Conservation (phyloP, 345 rosid species). For the Salix dunnii region DNA sequence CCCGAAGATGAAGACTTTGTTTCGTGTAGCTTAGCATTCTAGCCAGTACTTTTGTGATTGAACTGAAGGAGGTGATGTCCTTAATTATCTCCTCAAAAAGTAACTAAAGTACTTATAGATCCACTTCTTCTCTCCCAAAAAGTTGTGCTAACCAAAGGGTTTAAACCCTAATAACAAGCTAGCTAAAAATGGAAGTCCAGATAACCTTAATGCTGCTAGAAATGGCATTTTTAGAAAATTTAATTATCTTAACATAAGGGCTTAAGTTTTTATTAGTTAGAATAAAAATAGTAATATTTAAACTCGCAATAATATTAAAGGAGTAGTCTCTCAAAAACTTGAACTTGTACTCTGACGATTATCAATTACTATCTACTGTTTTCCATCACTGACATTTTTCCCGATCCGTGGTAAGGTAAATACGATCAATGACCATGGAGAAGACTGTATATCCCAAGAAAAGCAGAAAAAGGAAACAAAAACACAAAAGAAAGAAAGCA, state of each 20-base stretch:
- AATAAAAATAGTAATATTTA: too few relatives aligned
- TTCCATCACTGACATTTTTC: background rate
- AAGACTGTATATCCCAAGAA: background rate
- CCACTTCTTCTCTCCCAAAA: background rate
- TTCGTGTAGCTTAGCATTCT: background rate
- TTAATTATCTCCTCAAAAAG: background rate
- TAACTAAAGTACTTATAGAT: background rate
- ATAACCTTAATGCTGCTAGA: background rate
- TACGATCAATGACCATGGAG: background rate
- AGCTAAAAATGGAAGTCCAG: background rate
- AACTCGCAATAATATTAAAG: too few relatives aligned
- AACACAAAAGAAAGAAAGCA: background rate
- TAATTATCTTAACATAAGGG: too few relatives aligned
- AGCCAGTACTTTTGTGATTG: too few relatives aligned
- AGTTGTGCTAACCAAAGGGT: background rate
- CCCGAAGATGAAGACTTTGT: too few relatives aligned
- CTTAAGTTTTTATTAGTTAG: too few relatives aligned
- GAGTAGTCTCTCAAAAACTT: too few relatives aligned
- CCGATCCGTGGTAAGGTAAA: background rate
- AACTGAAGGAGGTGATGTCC: background rate
- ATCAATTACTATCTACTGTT: background rate
- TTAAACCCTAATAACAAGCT: background rate
- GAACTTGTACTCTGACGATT: background rate
- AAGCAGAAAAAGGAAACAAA: background rate
- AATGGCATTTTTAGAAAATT: too few relatives aligned